phyloP scores from a whole-genome alignment of 345 rosid genomes.

The Erucastrum elatum region DNA sequence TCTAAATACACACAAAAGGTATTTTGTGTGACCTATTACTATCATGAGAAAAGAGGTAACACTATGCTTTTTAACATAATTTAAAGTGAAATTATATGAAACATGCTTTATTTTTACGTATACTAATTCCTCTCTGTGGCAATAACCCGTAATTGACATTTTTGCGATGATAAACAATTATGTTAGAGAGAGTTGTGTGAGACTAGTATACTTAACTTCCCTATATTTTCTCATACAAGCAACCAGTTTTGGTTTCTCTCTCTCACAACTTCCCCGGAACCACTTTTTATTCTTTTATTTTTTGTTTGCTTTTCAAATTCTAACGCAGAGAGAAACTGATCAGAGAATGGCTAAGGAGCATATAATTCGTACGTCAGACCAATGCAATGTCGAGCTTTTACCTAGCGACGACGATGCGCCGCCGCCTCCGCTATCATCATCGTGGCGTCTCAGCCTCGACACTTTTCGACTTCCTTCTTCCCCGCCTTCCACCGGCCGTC shows the following conservation, averaged over 20 bases:
- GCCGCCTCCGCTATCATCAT: conserved; percentile 21
- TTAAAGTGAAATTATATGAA: not conserved
- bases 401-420: conserved; percentile 22
- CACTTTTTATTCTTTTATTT: not conserved
- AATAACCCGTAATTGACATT: not conserved
- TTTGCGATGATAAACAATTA: not conserved
- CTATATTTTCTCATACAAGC: not conserved
- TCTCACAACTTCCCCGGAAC: conserved; percentile 19
- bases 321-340: conserved; percentile 6
- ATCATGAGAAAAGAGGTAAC: not conserved
- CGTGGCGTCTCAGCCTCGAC: conserved; percentile 58
- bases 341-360: conserved; percentile 32
- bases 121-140: not conserved
- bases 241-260: not conserved
- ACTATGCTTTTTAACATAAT: not conserved
- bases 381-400: conserved; percentile 40
- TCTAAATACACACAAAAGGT: not conserved
- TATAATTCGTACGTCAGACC: not conserved
- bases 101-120: not conserved
- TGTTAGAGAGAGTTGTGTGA: conserved; percentile 13
- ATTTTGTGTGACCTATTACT: not conserved
- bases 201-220: conserved; percentile 9
- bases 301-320: not conserved
- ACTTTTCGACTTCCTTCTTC: conserved; percentile 46
- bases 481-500: not conserved